Evolutionary conservation across 208 protist species (phyloP), one percentile per base, ranked within the genome.

Genomic region (Crithidia bombi): DNA sequence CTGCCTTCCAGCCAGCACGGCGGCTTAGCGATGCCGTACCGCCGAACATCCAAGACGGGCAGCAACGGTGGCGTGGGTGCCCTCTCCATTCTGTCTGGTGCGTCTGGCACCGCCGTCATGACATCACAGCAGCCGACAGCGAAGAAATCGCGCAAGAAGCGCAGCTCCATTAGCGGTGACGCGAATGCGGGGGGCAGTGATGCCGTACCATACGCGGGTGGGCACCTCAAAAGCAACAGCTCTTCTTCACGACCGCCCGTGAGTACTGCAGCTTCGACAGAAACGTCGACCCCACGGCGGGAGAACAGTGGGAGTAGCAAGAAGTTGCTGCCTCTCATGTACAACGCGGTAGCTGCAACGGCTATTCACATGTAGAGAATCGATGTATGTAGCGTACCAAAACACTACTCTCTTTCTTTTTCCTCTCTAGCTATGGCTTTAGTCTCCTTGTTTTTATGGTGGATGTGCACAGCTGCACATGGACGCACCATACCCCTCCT

Each of bases 111-210:
- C 12, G 26, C 28, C 59, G 19, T 14, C 30, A 17, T 15, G 1
- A 7, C 64, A 15, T 33, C 33, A n/a, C 64, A 35, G 39, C 64
- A 57, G 21, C 50, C 49, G 50, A 1, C 36, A 1, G 11, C 64
- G 64, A 69, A 47, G 64, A 46, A 61, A 51, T 10, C 52, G 7
- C 49, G 64, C 39, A 57, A 59, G 38, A 61, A 61, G 26, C 33
- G 61, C 46, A 54, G n/a, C 14, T 56, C 61, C 7, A 46, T 66
- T 10, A 66, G 61, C 61, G 33, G 23, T 0, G 61, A 66, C 26
- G 14, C 50, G 2, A 38, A 23, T 17, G 33, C 36, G 5, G 57
- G 2, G 14, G 32, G 59, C 21, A 30, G 61, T 0, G 23, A 23
- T 21, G 33, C 44, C 21, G 5, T 26, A 12, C 26, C 33, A 1